Evolutionary conservation across 2,329 filamentous ascomycete species (phyloP).

Genomic region (Annulohypoxylon truncatum): DNA sequence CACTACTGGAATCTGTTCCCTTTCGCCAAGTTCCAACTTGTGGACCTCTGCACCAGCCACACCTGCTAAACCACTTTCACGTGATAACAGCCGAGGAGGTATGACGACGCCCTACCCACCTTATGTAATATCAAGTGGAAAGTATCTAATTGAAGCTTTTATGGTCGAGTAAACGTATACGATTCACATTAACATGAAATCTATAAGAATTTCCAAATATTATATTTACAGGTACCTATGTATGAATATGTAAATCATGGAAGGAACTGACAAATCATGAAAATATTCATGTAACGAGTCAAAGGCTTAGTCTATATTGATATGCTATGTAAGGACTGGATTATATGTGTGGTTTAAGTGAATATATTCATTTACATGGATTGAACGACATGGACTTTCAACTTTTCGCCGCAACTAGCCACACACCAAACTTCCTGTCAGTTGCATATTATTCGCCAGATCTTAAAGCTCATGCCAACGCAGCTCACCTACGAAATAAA

Average conservation of each 20-base stretch:
- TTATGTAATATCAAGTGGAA: not conserved
- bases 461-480: conserved; percentile 16
- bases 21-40: not conserved
- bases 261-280: not conserved
- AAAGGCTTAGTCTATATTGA: not conserved
- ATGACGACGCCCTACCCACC: conserved; percentile 13
- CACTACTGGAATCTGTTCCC: conserved; percentile 33
- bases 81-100: conserved; percentile 17
- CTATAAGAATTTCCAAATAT: not conserved
- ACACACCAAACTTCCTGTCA: conserved; percentile 16
- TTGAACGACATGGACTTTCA: not conserved
- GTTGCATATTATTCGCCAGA: conserved; percentile 21
- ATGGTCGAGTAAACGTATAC: not conserved
- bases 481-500: conserved; percentile 18
- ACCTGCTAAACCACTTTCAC: conserved; percentile 8
- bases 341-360: conserved; percentile 1
- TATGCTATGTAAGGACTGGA: not conserved
- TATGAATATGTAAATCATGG: not conserved
- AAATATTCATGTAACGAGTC: not conserved
- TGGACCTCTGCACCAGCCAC: conserved; percentile 12
- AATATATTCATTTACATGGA: conserved; percentile 17
- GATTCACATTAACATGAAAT: not conserved
- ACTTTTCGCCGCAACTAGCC: conserved; percentile 9
- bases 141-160: not conserved
- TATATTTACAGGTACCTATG: not conserved